Percentiles rank a stretch among this genome's conserved stretches.
These are phyloP conservation scores for Blastocystis sp. DNA, from an alignment of 352 stramenopile genomes.

Conservation along the genomic window DNA sequence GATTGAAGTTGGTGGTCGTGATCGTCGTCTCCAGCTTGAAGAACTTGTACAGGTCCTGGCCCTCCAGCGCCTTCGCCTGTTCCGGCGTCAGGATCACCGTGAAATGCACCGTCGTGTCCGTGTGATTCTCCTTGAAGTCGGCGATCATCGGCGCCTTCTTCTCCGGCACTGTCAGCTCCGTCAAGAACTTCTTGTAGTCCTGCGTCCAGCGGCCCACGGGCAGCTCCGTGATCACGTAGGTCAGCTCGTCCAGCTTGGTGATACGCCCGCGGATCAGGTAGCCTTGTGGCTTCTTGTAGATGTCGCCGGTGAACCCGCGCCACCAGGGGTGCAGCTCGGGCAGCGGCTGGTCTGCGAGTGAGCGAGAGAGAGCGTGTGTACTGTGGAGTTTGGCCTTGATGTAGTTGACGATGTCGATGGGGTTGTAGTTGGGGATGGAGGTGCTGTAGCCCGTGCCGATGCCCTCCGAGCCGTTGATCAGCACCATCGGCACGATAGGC, in stretches of 20 bases:
- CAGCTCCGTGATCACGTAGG: conserved; percentile 90
- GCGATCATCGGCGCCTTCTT: conserved; percentile 79
- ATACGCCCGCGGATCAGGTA: conserved; percentile 66
- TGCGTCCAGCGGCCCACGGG: conserved; percentile 91
- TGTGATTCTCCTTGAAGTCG: conserved; percentile 88
- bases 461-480: conserved; percentile 91
- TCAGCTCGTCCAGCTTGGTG: conserved; percentile 76
- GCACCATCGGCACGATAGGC: conserved; percentile 91
- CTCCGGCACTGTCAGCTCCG: conserved; percentile 77
- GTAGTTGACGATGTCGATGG: conserved; percentile 80
- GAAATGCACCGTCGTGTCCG: conserved; percentile 85
- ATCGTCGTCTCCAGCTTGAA: conserved; percentile 90
- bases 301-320: conserved; percentile 83
- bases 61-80: conserved; percentile 75
- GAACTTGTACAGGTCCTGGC: conserved; percentile 82
- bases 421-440: conserved; percentile 86
- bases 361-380: conserved; percentile 58
- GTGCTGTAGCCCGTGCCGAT: conserved; percentile 93
- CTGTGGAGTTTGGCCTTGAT: conserved; percentile 72
- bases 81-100: conserved; percentile 80
- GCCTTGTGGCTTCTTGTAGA: conserved; percentile 76
- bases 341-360: conserved; percentile 76
- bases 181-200: conserved; percentile 89
- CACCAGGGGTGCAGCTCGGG: conserved; percentile 83
- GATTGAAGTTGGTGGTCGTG: conserved; percentile 92